phyloP scores from a whole-genome alignment of 78 protist species.

The Planoprotostelium fungivorum region DNA sequence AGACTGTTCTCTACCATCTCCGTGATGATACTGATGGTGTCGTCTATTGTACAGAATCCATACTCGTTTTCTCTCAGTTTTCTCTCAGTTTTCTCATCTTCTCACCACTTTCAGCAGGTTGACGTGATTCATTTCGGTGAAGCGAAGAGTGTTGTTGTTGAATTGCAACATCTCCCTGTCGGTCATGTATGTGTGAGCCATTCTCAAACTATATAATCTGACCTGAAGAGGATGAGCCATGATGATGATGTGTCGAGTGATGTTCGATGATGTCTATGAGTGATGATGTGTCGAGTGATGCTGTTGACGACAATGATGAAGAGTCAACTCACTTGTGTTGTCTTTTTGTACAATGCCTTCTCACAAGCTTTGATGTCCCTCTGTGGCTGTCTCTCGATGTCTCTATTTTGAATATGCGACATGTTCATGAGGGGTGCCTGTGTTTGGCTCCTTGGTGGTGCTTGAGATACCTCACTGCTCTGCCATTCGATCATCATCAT shows the following conservation, averaged over 20 bases:
- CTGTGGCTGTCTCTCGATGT: neutral
- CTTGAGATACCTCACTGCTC: neutral
- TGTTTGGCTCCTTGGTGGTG: neutral
- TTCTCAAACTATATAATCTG: neutral
- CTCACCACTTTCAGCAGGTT: neutral
- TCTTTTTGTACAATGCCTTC: neutral
- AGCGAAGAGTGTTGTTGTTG: neutral
- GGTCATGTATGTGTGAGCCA: neutral
- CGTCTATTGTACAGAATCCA: neutral
- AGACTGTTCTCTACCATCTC: too few species aligned
- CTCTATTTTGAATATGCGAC: neutral
- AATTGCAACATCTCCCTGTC: neutral
- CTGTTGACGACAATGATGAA: too few species aligned
- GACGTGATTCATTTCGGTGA: neutral
- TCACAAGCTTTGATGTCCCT: neutral
- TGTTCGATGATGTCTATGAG: too few species aligned
- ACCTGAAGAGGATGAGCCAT: too few species aligned
- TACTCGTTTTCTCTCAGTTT: neutral
- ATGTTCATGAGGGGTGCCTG: neutral
- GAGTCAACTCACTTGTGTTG: neutral
- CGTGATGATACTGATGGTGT: neutral
- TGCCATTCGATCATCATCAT: neutral
- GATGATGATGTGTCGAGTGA: too few species aligned
- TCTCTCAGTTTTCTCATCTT: neutral
- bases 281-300: too few species aligned